Evolutionary conservation across 2,329 filamentous ascomycete species (phyloP), one percentile per base, ranked within the genome.

Genomic region (Aspergillus terreus): DNA sequence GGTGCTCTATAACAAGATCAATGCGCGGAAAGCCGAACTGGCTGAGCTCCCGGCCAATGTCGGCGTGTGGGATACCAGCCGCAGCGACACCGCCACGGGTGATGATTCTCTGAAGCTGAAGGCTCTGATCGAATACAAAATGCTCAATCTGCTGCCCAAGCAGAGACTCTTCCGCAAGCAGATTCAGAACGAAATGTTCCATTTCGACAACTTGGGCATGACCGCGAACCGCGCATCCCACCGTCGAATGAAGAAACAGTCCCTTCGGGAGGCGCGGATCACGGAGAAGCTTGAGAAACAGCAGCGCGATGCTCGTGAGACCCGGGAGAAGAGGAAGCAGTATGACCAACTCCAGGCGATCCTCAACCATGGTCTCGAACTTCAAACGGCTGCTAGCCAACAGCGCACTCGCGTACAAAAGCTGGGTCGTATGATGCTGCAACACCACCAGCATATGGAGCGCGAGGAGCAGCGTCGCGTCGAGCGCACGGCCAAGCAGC

Each of bases 261-360:
- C 88, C 46, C 81, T 97, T 46, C 87, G 92, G 33, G 94, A 99
- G 74, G 94, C 94, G 51, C 87, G 92, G 51, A 95, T 99, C 59
- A 99, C 94, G 0, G 94, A 99, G 81, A 99, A 96, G 74, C 84
- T 99, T 2, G 94, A 99, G 82, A 97, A 97, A 76, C 92, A 99
- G 71, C 94, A 99, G 70, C 90, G 94, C 51, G 92, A 97, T 71
- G 92, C 92, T 40, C 88, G 94, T 52, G 92, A 97, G 76, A 90
- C 88, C 59, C 89, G 95, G 57, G 94, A 99, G 76, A 96, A 95
- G 84, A 94, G 95, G 84, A 96, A 95, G 76, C 92, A 97, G 67
- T 83, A 82, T 54, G 92, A 97, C 69, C 96, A 95, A 72, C 81
- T 99, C 52, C 85, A 90, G 57, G 88, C 92, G 33, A 90, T 99